Percentiles rank a stretch among this genome's conserved stretches.
These are phyloP conservation scores for Erodium trifolium DNA, from an alignment of 441 rosid genomes.

Conservation along the genomic window DNA sequence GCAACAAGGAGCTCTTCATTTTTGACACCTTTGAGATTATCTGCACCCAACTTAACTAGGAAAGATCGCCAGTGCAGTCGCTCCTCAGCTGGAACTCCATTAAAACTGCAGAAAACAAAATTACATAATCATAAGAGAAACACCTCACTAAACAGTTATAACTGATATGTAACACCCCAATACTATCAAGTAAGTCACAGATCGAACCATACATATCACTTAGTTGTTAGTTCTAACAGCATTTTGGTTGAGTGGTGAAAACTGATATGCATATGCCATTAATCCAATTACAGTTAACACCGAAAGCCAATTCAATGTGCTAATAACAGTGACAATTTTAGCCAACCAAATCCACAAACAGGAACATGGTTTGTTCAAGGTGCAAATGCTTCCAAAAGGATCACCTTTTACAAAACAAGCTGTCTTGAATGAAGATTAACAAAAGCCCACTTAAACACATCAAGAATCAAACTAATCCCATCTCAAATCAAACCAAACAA, in stretches of 20 bases:
- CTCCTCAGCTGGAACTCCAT: slow-evolving; percentile 94
- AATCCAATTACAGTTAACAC: neutral
- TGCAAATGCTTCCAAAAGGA: neutral
- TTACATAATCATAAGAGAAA: neutral
- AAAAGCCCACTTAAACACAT: neutral
- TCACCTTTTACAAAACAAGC: neutral
- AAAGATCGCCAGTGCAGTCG: slow-evolving; percentile 84
- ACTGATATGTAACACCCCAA: slow-evolving; percentile 11
- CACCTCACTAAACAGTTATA: neutral
- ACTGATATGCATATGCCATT: neutral
- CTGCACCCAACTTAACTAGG: slow-evolving; percentile 87
- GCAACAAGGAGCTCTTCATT: slow-evolving; percentile 95
- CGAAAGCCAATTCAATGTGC: neutral
- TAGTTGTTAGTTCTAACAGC: neutral
- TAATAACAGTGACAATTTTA: neutral
- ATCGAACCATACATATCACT: neutral
- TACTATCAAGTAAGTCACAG: neutral
- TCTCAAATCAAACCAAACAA: neutral
- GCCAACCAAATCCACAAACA: neutral
- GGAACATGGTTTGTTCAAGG: neutral
- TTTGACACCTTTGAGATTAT: slow-evolving; percentile 79
- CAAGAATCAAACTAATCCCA: slow-evolving; percentile 1
- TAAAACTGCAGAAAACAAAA: slow-evolving; percentile 46
- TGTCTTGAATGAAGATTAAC: neutral
- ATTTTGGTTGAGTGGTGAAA: slow-evolving; percentile 3